Percentiles rank a stretch among this genome's conserved stretches.
Evolutionary conservation across 2,329 filamentous ascomycete species (phyloP).

Genomic region (Beauveria medogensis): DNA sequence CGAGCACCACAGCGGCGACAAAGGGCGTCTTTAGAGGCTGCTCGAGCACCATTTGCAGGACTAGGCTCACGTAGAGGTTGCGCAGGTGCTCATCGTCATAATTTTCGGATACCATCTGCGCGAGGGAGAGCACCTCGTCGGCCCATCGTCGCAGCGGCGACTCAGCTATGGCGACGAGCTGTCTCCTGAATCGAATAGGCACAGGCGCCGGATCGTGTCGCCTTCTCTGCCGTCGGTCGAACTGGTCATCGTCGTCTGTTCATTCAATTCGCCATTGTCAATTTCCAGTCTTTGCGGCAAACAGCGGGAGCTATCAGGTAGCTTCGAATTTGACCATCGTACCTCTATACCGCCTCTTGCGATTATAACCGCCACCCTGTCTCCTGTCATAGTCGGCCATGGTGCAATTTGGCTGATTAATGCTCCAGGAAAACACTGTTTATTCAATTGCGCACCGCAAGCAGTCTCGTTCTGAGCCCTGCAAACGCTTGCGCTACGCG

Average conservation of each 20-base stretch:
- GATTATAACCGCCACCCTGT: constrained; percentile 47
- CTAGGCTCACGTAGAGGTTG: constrained; percentile 62
- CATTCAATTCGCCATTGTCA: not conserved
- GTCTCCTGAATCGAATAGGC: constrained; percentile 64
- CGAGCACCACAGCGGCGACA: constrained; percentile 72
- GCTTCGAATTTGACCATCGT: constrained; percentile 19
- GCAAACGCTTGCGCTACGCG: constrained; percentile 10
- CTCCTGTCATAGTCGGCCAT: constrained; percentile 53
- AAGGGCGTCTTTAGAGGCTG: constrained; percentile 98
- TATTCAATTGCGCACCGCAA: constrained; percentile 16
- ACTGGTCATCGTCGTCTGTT: constrained; percentile 54
- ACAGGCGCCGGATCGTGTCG: constrained; percentile 64
- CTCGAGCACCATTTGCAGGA: constrained; percentile 71
- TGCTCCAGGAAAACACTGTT: not conserved
- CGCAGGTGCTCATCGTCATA: constrained; percentile 77
- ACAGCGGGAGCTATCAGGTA: constrained; percentile 8
- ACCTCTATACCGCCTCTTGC: constrained; percentile 80
- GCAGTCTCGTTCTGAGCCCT: not conserved
- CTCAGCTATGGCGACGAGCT: constrained; percentile 74
- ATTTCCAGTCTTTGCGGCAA: not conserved
- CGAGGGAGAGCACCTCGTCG: constrained; percentile 68
- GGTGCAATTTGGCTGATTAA: constrained; percentile 11
- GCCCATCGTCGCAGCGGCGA: constrained; percentile 70
- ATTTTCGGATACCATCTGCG: constrained; percentile 70
- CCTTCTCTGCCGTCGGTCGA: constrained; percentile 66